A percentile compares a stretch with the other conserved stretches of the same genome.
Conservation (phyloP, 495 filamentous ascomycete species). For the Podospora didyma region DNA sequence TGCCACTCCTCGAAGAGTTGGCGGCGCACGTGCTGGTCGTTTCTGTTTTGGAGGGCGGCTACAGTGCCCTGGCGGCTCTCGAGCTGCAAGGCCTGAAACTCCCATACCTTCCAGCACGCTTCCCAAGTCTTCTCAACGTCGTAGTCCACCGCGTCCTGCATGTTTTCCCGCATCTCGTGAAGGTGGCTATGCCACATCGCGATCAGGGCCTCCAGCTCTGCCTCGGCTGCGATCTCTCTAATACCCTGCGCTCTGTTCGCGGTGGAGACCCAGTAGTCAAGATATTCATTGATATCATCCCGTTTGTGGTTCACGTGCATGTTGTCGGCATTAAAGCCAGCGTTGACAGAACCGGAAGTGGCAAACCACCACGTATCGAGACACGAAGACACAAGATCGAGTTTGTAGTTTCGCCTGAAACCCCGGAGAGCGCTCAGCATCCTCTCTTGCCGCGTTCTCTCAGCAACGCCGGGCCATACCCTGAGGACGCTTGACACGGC, state of each 20-base stretch:
- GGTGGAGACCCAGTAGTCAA: constrained; percentile 21
- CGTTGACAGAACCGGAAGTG: constrained; percentile 11
- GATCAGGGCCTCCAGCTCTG: constrained; percentile 23
- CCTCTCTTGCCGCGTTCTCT: constrained; percentile 16
- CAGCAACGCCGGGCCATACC: constrained; percentile 22
- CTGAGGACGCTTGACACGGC: constrained; percentile 18
- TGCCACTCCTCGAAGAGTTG: constrained; percentile 26
- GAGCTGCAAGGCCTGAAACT: constrained; percentile 26
- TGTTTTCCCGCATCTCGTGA: constrained; percentile 15
- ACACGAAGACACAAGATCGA: constrained; percentile 18
- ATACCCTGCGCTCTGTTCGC: constrained; percentile 11
- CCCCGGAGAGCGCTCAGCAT: constrained; percentile 21
- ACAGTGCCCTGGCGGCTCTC: constrained; percentile 16
- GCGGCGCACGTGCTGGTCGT: constrained; percentile 15
- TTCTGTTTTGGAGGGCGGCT: constrained; percentile 17
- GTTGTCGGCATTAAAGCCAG: constrained; percentile 13
- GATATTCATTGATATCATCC: constrained; percentile 20
- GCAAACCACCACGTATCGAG: constrained; percentile 18
- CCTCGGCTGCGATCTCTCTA: constrained; percentile 20
- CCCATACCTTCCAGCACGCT: constrained; percentile 21
- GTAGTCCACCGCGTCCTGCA: constrained; percentile 22
- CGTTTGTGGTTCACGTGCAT: constrained; percentile 17
- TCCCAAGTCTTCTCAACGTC: constrained; percentile 17
- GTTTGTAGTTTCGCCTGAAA: constrained; percentile 27
- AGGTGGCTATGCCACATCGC: constrained; percentile 15